Evolutionary conservation across 257 asterid genomes (phyloP).

Genomic region (Solanum dulcamara): DNA sequence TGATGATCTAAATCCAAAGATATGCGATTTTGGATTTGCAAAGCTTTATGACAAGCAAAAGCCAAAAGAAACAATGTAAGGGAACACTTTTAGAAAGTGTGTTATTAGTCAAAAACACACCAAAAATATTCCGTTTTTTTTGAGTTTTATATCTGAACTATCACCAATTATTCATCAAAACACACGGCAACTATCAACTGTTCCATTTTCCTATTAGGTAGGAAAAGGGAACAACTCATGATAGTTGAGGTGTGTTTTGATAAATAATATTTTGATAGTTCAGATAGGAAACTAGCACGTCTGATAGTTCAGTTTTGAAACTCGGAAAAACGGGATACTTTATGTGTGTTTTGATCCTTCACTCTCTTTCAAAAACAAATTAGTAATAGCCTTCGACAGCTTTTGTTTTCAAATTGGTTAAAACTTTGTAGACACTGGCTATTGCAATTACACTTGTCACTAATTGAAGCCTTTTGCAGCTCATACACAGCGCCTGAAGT

Average conservation of each 20-base stretch:
- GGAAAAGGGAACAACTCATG: background rate
- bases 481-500: background rate
- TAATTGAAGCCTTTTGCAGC: background rate
- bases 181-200: background rate
- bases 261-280: background rate
- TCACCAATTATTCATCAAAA: background rate
- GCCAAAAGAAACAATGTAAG: background rate
- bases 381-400: too few relatives aligned
- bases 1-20: background rate
- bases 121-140: background rate
- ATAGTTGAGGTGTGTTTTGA: background rate
- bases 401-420: background rate
- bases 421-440: background rate
- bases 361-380: background rate
- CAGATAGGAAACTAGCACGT: background rate
- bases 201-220: too few relatives aligned
- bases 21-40: slow-evolving; percentile 6
- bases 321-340: background rate
- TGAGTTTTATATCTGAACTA: background rate
- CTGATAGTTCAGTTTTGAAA: background rate
- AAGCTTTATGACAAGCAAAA: background rate
- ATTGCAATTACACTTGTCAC: background rate
- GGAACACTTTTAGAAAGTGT: background rate
- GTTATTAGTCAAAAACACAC: background rate
- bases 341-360: background rate